These are phyloP conservation scores for Nepenthes gracilis DNA, from an alignment of 148 eudicot genomes.

Conservation along the genomic window DNA sequence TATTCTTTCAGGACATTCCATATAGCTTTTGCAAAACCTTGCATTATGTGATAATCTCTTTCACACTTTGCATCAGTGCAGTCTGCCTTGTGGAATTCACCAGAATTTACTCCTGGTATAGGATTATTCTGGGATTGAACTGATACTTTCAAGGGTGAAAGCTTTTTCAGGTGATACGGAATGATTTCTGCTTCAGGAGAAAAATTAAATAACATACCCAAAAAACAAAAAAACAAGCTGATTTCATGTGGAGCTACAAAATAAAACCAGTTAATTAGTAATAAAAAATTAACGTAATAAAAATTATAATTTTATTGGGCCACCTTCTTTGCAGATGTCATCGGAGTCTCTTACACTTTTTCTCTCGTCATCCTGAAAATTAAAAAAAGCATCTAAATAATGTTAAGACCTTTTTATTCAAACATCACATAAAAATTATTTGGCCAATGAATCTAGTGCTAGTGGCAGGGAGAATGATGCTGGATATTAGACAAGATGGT, in stretches of 20 bases:
- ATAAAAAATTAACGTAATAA: too few species aligned
- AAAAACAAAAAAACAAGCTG: neutral
- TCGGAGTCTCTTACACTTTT: neutral
- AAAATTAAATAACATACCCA: neutral
- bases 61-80: slow-evolving; percentile 17
- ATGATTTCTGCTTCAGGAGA: neutral
- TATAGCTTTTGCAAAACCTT: slow-evolving; percentile 60
- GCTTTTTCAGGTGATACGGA: neutral
- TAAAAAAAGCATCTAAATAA: neutral
- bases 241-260: too few species aligned
- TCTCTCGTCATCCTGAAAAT: slow-evolving; percentile 1
- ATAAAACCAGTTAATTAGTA: too few species aligned
- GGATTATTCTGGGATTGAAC: neutral
- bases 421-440: too few species aligned
- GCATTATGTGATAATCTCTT: slow-evolving; percentile 36
- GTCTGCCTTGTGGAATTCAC: slow-evolving; percentile 5
- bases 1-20: slow-evolving; percentile 68
- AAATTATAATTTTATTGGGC: neutral
- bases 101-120: slow-evolving; percentile 3
- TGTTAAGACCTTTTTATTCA: too few species aligned
- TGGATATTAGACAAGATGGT: too few species aligned
- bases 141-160: neutral
- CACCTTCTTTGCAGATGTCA: slow-evolving; percentile 4
- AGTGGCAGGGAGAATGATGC: too few species aligned
- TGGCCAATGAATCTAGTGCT: too few species aligned